Conservation (phyloP, 139 green algal genomes). For the Chlorella sorokiniana region DNA sequence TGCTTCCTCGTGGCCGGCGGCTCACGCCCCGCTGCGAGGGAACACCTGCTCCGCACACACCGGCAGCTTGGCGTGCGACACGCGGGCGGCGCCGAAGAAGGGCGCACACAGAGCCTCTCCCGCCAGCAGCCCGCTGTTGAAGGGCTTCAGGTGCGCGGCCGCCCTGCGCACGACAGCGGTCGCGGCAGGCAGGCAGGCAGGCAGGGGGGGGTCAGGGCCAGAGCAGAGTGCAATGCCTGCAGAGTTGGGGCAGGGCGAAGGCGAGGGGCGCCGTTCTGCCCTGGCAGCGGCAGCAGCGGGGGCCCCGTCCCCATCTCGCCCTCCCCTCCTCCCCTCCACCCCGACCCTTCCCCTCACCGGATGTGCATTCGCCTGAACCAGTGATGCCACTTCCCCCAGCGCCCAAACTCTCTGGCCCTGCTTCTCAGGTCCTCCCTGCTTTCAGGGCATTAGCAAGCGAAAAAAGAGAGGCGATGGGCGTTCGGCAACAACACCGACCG, state of each 20-base stretch:
- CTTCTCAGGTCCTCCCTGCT: not conserved
- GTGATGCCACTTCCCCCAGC: not conserved
- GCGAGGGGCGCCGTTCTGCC: too few relatives aligned
- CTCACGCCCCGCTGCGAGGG: not conserved
- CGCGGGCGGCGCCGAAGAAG: slow-evolving; percentile 42
- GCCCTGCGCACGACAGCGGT: slow-evolving; percentile 2
- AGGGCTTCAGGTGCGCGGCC: slow-evolving; percentile 39
- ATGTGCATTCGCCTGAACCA: slow-evolving; percentile 28
- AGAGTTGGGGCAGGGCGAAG: too few relatives aligned
- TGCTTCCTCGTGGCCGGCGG: not conserved
- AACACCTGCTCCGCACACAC: not conserved
- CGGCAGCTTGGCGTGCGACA: slow-evolving; percentile 18
- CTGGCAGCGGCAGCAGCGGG: too few relatives aligned
- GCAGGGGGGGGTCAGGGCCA: too few relatives aligned
- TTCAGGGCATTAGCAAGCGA: not conserved
- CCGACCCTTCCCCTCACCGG: not conserved
- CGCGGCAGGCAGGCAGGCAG: not conserved
- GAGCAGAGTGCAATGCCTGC: too few relatives aligned
- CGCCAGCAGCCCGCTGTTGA: slow-evolving; percentile 49
- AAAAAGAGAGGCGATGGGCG: too few relatives aligned
- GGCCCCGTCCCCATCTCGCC: not conserved
- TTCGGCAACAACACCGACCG: too few relatives aligned
- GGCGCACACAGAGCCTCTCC: slow-evolving; percentile 48
- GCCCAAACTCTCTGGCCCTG: not conserved
- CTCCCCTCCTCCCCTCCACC: not conserved